Percentiles rank a stretch among this genome's conserved stretches.
Evolutionary conservation across 2,329 filamentous ascomycete genomes (phyloP).

Genomic region (Colletotrichum acutatum): DNA sequence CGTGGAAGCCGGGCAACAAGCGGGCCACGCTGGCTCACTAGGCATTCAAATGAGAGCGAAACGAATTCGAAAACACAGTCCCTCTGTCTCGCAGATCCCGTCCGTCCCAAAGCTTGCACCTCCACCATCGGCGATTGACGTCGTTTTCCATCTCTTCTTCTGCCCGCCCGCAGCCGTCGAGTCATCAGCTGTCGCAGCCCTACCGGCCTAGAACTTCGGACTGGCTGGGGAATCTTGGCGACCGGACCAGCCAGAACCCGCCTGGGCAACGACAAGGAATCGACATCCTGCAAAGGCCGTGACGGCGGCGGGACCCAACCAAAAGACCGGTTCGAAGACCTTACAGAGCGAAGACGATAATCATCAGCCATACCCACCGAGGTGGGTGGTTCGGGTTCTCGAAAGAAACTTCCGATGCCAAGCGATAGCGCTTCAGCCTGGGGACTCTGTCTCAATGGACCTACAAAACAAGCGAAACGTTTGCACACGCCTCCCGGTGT

Average conservation of each 20-base stretch:
- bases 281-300: not conserved
- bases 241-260: constrained; percentile 9
- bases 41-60: not conserved
- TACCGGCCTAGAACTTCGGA: not conserved
- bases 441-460: not conserved
- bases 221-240: not conserved
- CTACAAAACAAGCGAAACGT: not conserved
- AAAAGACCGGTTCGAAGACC: not conserved
- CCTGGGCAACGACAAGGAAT: not conserved
- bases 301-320: not conserved
- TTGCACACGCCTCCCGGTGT: too few relatives aligned
- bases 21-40: not conserved
- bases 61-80: not conserved
- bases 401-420: not conserved
- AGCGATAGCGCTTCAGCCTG: not conserved
- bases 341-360: not conserved
- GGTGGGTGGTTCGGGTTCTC: too few relatives aligned
- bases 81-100: not conserved
- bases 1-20: too few relatives aligned
- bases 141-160: not conserved
- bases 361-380: not conserved
- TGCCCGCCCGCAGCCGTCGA: not conserved
- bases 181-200: constrained; percentile 11
- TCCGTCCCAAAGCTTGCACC: not conserved
- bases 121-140: not conserved